Conservation (phyloP, 257 asterid species). For the Lantana camara region DNA sequence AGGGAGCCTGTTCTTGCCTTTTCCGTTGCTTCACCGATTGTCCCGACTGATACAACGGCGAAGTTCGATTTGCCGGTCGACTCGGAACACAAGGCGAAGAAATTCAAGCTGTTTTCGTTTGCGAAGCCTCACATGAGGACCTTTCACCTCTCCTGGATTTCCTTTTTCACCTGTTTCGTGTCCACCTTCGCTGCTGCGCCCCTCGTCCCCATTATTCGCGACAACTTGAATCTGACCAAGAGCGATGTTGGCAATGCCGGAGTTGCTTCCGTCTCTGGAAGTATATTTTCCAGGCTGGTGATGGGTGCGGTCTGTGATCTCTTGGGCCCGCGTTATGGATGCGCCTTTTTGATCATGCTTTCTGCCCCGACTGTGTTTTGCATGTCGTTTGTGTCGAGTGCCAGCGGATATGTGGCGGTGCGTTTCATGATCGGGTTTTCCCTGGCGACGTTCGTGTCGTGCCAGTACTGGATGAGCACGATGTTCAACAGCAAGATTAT, state of each 20-base stretch:
- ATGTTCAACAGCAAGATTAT: constrained; percentile 60
- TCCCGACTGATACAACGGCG: constrained; percentile 45
- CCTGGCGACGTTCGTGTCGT: constrained; percentile 62
- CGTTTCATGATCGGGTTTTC: constrained; percentile 73
- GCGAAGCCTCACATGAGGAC: constrained; percentile 65
- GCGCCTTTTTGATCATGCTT: constrained; percentile 55
- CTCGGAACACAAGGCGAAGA: constrained; percentile 61
- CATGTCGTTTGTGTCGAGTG: constrained; percentile 45
- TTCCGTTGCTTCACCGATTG: constrained; percentile 49
- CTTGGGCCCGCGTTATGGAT: constrained; percentile 61
- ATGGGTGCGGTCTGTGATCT: constrained; percentile 66
- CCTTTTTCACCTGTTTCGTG: constrained; percentile 62
- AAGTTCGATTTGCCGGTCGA: constrained; percentile 61
- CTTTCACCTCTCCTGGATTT: constrained; percentile 65
- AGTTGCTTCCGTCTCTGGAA: constrained; percentile 67
- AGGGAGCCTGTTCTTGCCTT: constrained; percentile 35
- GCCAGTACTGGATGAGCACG: constrained; percentile 65
- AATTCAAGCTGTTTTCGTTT: constrained; percentile 49
- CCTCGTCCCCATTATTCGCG: constrained; percentile 61
- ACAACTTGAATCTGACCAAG: constrained; percentile 49
- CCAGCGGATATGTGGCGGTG: constrained; percentile 50
- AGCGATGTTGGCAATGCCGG: constrained; percentile 62
- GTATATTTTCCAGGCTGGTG: constrained; percentile 61
- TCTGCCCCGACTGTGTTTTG: constrained; percentile 61
- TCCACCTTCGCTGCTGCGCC: constrained; percentile 72